These are phyloP conservation scores for Ilyonectria sp. DNA, from an alignment of 2,329 filamentous ascomycete species.

Conservation along the genomic window DNA sequence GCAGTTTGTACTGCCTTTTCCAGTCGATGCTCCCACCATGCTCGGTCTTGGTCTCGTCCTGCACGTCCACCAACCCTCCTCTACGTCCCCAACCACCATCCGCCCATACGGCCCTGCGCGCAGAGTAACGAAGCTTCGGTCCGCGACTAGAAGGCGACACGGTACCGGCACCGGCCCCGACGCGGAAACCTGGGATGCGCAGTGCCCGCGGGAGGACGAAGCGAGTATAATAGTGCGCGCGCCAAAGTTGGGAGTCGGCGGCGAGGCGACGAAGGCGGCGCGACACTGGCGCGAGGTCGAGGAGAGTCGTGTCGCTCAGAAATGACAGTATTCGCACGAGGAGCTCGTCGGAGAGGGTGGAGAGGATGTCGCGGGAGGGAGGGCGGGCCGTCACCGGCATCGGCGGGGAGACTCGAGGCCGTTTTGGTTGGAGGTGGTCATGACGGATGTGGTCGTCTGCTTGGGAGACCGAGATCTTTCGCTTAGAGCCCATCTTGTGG, in stretches of 20 bases:
- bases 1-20: slow-evolving; percentile 90
- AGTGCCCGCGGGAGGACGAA: slow-evolving; percentile 88
- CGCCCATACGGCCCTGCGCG: slow-evolving; percentile 61
- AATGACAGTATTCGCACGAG: slow-evolving; percentile 86
- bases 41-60: slow-evolving; percentile 52
- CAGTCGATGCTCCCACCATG: slow-evolving; percentile 72
- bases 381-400: slow-evolving; percentile 19
- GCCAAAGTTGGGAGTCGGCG: slow-evolving; percentile 91
- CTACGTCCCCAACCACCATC: slow-evolving; percentile 58
- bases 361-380: slow-evolving; percentile 71
- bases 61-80: slow-evolving; percentile 67
- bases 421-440: slow-evolving; percentile 41
- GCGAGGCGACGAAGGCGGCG: slow-evolving; percentile 81
- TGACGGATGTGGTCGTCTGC: slow-evolving; percentile 21
- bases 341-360: slow-evolving; percentile 87
- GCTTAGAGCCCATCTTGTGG: slow-evolving; percentile 45
- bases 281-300: slow-evolving; percentile 77
- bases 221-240: slow-evolving; percentile 86
- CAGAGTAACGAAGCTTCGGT: slow-evolving; percentile 62
- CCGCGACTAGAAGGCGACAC: slow-evolving; percentile 32
- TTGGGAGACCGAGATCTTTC: slow-evolving; percentile 35
- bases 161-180: slow-evolving; percentile 48
- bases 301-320: slow-evolving; percentile 78
- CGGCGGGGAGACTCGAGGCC: slow-evolving; percentile 37
- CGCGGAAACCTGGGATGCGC: slow-evolving; percentile 77